Evolutionary conservation across 768 basidiomycete genomes (phyloP), one percentile per base, ranked within the genome.

Genomic region (Termitomyces sp.): DNA sequence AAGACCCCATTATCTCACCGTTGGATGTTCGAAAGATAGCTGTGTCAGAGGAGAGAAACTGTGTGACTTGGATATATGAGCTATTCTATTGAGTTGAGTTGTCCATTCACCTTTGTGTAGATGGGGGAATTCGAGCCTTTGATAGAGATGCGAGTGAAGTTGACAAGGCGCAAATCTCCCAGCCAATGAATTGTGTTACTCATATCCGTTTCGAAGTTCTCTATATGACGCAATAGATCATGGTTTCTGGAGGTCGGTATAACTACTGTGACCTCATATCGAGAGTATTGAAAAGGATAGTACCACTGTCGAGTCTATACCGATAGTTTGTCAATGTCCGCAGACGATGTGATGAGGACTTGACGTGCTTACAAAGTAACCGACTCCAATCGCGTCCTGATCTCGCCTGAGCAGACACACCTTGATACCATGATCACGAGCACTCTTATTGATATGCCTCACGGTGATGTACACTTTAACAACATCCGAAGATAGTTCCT

Each of bases 1-100:
- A 82, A 18, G 57, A 61, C 3, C 85, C 85, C 3, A 60, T 63
- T 55, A 85, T 81, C 18, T 58, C 68, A 23, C 72, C 75, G 50
- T 74, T 75, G 23, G 68, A 70, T 33, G 69, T 70, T 38, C 5
- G 63, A 38, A 74, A 55, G 18, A 43, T 28, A 10, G 54, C 64
- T 1, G 57, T 61, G 8, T 61, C 59, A 28, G 67, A 67, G 33
- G 23, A 55, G 10, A 73, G 50, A 4, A 63, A 64, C 71, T 74
- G 14, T 3, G 30, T 20, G 6, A 46, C 32, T 32, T 26, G 48
- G 44, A 32, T 14, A 48, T 7, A 56, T 36, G 18, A 35, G 57
- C 46, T 41, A 44, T 43, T 8, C 49, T 14, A 44, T 47, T 23
- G 4, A 12, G 23, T 20, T 8, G 3, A 36, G n/a, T 18, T 6